These are phyloP conservation scores for Platismatia glauca DNA, from an alignment of 495 filamentous ascomycete species.

Conservation along the genomic window DNA sequence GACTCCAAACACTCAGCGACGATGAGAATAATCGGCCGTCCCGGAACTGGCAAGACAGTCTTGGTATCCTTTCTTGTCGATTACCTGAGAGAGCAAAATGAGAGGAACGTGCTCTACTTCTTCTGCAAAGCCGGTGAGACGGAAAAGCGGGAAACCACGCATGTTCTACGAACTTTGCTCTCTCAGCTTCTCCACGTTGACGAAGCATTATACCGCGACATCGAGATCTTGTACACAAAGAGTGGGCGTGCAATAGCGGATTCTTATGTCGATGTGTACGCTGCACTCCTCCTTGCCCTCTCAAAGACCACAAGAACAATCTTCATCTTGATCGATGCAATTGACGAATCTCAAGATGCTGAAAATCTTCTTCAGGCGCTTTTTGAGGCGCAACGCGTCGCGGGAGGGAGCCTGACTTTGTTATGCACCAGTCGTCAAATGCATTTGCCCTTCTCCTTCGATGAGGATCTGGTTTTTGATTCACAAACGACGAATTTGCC, in stretches of 20 bases:
- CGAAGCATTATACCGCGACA: conserved; percentile 20
- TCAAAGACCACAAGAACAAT: conserved; percentile 11
- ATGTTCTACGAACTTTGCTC: conserved; percentile 23
- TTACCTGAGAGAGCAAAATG: conserved; percentile 10
- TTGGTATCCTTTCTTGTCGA: conserved; percentile 24
- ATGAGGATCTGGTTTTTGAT: conserved; percentile 6
- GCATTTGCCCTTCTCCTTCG: conserved; percentile 2
- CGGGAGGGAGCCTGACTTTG: conserved; percentile 4
- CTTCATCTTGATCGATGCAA: conserved; percentile 25
- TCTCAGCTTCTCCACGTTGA: conserved; percentile 22
- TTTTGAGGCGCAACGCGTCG: background rate
- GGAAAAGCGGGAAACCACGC: conserved; percentile 21
- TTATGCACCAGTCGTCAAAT: conserved; percentile 14
- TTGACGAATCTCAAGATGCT: conserved; percentile 25
- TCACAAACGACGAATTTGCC: background rate
- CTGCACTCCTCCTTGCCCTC: conserved; percentile 17
- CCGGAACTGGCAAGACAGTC: conserved; percentile 26
- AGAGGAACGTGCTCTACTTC: conserved; percentile 22
- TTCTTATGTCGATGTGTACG: conserved; percentile 19
- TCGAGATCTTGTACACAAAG: conserved; percentile 21
- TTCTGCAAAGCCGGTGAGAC: conserved; percentile 27
- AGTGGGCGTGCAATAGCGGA: conserved; percentile 26
- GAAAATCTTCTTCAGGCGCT: conserved; percentile 20
- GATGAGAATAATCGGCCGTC: conserved; percentile 22
- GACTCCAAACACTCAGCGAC: conserved; percentile 1